Conservation (phyloP, 257 asterid species). For the Eucommia ulmoides region DNA sequence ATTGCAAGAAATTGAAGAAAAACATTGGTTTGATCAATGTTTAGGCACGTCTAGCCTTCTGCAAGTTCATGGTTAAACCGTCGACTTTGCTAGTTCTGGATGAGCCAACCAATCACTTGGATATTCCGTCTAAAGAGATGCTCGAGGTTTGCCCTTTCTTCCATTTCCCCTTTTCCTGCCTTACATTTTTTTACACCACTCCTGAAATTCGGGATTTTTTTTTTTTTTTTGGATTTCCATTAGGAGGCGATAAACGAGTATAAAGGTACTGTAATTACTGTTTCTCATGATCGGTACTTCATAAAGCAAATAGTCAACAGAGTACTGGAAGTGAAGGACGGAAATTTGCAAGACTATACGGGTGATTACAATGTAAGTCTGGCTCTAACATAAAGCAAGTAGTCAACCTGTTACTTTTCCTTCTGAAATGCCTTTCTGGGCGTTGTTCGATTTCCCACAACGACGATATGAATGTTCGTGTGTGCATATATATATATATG, state of each 20-base stretch:
- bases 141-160: slow-evolving; percentile 57
- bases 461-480: too few relatives aligned
- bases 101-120: slow-evolving; percentile 96
- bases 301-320: slow-evolving; percentile 89
- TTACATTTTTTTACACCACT: not conserved
- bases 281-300: slow-evolving; percentile 97
- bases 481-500: too few relatives aligned
- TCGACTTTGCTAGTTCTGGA: slow-evolving; percentile 88
- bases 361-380: slow-evolving; percentile 89
- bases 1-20: too few relatives aligned
- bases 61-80: slow-evolving; percentile 98
- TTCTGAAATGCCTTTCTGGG: too few relatives aligned
- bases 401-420: not conserved
- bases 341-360: slow-evolving; percentile 70
- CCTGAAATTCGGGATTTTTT: slow-evolving; percentile 6
- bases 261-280: slow-evolving; percentile 84
- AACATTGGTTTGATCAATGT: too few relatives aligned
- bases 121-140: slow-evolving; percentile 97
- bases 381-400: not conserved
- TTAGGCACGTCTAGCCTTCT: slow-evolving; percentile 98
- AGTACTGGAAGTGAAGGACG: slow-evolving; percentile 87
- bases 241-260: slow-evolving; percentile 95
- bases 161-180: slow-evolving; percentile 1
- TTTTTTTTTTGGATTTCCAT: slow-evolving; percentile 7
- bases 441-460: too few relatives aligned